Conservation (phyloP, 176 grass and related monocot species). For the Eremochloa ophiuroides region DNA sequence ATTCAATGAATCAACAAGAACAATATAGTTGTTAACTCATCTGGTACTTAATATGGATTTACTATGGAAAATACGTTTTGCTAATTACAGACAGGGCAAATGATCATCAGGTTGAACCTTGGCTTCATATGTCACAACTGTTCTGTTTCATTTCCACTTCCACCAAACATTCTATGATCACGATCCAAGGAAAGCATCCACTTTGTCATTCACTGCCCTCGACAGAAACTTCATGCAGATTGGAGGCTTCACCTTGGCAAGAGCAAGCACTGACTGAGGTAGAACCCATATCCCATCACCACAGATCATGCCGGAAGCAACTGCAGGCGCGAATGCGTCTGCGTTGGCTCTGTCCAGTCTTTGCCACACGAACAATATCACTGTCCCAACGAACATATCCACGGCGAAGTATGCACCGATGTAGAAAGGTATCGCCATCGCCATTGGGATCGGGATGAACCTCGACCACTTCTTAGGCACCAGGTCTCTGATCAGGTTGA, state of each 20-base stretch:
- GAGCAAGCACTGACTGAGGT: constrained; percentile 37
- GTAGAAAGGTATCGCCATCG: constrained; percentile 52
- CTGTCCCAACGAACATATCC: constrained; percentile 45
- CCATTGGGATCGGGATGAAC: constrained; percentile 52
- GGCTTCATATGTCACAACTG: background rate
- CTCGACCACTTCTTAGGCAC: constrained; percentile 18
- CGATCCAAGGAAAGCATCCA: constrained; percentile 23
- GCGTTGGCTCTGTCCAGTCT: constrained; percentile 22
- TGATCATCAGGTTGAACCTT: background rate
- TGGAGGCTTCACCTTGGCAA: constrained; percentile 48
- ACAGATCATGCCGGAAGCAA: constrained; percentile 44
- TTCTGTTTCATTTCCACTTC: background rate
- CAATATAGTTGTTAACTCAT: background rate
- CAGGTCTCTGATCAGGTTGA: constrained; percentile 36
- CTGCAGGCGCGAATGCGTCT: constrained; percentile 25
- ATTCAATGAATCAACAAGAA: background rate
- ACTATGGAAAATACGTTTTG: background rate
- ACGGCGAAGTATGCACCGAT: constrained; percentile 38
- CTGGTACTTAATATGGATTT: background rate
- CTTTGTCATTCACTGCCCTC: constrained; percentile 25
- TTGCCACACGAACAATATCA: constrained; percentile 37
- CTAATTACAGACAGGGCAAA: background rate
- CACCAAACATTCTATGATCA: background rate
- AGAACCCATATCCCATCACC: constrained; percentile 44
- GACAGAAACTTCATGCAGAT: constrained; percentile 59